Evolutionary conservation across 108 stramenopile genomes (phyloP).

Genomic region (Pseudonitzschia delicatissima): DNA sequence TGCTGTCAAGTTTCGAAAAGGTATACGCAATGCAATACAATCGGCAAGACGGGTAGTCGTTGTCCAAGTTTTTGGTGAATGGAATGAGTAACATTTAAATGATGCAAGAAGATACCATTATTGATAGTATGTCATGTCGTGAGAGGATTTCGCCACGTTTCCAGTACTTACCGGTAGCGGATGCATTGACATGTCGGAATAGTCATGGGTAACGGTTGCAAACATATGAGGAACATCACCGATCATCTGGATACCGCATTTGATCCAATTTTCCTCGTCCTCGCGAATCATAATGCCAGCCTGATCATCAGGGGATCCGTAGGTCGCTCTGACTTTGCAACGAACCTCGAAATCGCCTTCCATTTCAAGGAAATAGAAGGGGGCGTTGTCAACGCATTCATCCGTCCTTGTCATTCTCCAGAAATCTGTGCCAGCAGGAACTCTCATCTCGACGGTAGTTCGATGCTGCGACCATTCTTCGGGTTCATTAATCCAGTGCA

Average conservation of each 20-base stretch:
- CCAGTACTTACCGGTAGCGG: constrained; percentile 26
- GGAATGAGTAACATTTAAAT: no score
- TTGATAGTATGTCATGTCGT: no score
- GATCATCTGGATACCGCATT: constrained; percentile 37
- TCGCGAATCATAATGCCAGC: constrained; percentile 54
- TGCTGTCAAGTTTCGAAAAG: no score
- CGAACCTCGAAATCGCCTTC: constrained; percentile 52
- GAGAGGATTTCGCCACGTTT: no score
- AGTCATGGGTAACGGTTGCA: constrained; percentile 43
- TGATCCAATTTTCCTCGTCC: constrained; percentile 44
- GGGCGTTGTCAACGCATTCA: constrained; percentile 38
- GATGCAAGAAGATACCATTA: no score
- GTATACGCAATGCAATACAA: no score
- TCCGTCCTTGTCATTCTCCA: constrained; percentile 45
- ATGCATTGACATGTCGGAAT: constrained; percentile 39
- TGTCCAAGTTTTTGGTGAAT: no score
- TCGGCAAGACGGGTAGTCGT: no score
- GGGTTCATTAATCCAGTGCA: constrained; percentile 43
- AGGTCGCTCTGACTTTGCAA: constrained; percentile 37
- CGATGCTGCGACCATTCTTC: constrained; percentile 42
- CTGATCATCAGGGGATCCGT: constrained; percentile 41
- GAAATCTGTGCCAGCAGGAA: constrained; percentile 37
- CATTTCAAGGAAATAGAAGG: constrained; percentile 44
- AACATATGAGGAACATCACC: constrained; percentile 36
- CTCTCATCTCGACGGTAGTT: constrained; percentile 32